Percentiles rank a stretch among this genome's conserved stretches.
Evolutionary conservation across 148 eudicot species (phyloP).

Genomic region (Pharnaceum exiguum): DNA sequence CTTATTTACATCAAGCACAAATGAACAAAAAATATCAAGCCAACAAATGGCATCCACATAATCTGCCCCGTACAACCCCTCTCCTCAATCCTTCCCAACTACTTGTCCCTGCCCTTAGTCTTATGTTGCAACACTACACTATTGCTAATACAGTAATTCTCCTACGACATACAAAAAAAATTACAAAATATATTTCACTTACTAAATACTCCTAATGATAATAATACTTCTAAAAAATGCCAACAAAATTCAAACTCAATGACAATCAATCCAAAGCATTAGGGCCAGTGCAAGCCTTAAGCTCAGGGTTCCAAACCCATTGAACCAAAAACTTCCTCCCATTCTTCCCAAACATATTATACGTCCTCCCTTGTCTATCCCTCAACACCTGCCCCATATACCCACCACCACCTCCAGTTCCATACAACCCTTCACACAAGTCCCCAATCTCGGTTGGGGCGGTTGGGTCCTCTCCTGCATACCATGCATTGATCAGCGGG

Average conservation of each 20-base stretch:
- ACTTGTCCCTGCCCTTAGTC: too few relatives aligned
- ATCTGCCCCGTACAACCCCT: too few relatives aligned
- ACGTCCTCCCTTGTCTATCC: slow-evolving; percentile 58
- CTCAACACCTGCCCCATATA: slow-evolving; percentile 83
- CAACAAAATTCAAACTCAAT: neutral
- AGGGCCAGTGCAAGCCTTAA: slow-evolving; percentile 92
- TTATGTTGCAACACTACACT: too few relatives aligned
- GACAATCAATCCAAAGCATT: slow-evolving; percentile 61
- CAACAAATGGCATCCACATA: neutral
- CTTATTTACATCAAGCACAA: slow-evolving; percentile 14
- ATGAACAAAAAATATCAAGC: neutral
- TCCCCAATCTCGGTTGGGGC: slow-evolving; percentile 97
- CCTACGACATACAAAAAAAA: too few relatives aligned
- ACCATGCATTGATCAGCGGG: slow-evolving; percentile 90
- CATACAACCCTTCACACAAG: slow-evolving; percentile 86
- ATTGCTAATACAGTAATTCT: too few relatives aligned
- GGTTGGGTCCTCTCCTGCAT: slow-evolving; percentile 95
- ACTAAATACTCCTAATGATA: too few relatives aligned
- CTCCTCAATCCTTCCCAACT: too few relatives aligned
- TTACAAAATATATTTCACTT: too few relatives aligned
- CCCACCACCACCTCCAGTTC: slow-evolving; percentile 96
- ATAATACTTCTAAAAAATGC: neutral
- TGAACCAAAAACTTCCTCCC: slow-evolving; percentile 81
- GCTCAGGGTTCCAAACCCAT: slow-evolving; percentile 87
- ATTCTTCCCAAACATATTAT: slow-evolving; percentile 61